Evolutionary conservation across 2,329 filamentous ascomycete species (phyloP), one percentile per base, ranked within the genome.

Genomic region (Neoarthrinium moseri): DNA sequence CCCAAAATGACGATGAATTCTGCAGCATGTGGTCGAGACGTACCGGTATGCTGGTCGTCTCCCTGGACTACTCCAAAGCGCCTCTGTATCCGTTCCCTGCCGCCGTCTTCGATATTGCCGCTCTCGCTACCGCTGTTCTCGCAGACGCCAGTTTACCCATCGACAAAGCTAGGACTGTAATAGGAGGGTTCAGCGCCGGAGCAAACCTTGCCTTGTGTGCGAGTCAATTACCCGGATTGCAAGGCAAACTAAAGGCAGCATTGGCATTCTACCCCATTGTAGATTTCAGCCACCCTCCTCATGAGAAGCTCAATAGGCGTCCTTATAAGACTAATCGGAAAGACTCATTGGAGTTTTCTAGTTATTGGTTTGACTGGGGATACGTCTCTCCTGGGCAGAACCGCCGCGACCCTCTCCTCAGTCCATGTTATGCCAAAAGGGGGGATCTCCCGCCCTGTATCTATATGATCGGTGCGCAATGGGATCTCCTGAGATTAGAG

Each of bases 101-200:
- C 4, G 59, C 67, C 1, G 58, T 63, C 5, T 52, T 71, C 36
- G 72, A 75, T 42, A 36, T 72, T 39, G 67, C 64, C 17, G 68
- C 66, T 4, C 58, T 72, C 29, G 53, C 63, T 34, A 51, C 63
- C 18, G 66, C 67, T 4, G 55, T 72, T 7, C 56, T 72, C 26
- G 56, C 60, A 18, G 71, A 75, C 56, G 43, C 56, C 1, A 51
- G 52, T 12, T 62, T 77, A 4, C 69, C 69, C 4, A 61, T 74
- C 45, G 70, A 75, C 52, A 58, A 60, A 26, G 47, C 48, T 3
- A 61, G 60, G 10, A 62, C 74, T n/a, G 62, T 63, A 0, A 56
- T 75, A 4, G 66, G 61, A 15, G 72, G 72, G 3, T 74, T 71
- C 55, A 70, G 66, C 32, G 71, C 71, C 3, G 73, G 73, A 13